phyloP scores from a whole-genome alignment of 2,329 filamentous ascomycete species.

The Stagonosporopsis chrysanthemi region DNA sequence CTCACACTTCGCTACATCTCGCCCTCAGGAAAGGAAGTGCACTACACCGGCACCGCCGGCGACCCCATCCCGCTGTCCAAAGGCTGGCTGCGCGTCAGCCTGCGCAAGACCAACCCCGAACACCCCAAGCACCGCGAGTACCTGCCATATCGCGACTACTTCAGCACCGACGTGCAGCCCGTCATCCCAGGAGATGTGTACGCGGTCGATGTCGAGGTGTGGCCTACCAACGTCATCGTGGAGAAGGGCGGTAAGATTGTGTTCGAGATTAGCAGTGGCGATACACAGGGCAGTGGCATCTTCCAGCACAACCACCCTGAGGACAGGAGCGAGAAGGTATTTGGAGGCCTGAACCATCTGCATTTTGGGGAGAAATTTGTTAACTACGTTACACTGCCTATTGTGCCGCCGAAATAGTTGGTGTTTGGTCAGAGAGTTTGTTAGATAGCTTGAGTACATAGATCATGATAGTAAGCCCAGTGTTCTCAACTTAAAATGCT shows the following conservation, averaged over 20 bases:
- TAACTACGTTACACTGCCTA: conserved; percentile 63
- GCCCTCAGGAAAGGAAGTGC: conserved; percentile 63
- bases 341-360: conserved; percentile 61
- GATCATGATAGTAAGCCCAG: background rate
- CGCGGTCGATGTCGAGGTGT: conserved; percentile 67
- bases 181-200: conserved; percentile 66
- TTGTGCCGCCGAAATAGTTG: conserved; percentile 56
- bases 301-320: conserved; percentile 62
- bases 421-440: background rate
- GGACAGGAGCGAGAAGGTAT: conserved; percentile 55
- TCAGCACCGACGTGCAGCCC: conserved; percentile 59
- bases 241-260: conserved; percentile 62
- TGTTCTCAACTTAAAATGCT: background rate
- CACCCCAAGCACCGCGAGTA: conserved; percentile 62
- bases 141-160: conserved; percentile 67
- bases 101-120: conserved; percentile 62
- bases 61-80: conserved; percentile 69
- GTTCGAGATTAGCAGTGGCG: conserved; percentile 61
- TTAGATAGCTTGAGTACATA: background rate
- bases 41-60: conserved; percentile 71
- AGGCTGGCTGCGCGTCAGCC: conserved; percentile 67
- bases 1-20: conserved; percentile 67
- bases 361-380: conserved; percentile 59
- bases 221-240: conserved; percentile 68
- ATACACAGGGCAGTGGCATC: conserved; percentile 67